phyloP scores from a whole-genome alignment of 2,329 filamentous ascomycete genomes.

The Ceratocystis papillata region DNA sequence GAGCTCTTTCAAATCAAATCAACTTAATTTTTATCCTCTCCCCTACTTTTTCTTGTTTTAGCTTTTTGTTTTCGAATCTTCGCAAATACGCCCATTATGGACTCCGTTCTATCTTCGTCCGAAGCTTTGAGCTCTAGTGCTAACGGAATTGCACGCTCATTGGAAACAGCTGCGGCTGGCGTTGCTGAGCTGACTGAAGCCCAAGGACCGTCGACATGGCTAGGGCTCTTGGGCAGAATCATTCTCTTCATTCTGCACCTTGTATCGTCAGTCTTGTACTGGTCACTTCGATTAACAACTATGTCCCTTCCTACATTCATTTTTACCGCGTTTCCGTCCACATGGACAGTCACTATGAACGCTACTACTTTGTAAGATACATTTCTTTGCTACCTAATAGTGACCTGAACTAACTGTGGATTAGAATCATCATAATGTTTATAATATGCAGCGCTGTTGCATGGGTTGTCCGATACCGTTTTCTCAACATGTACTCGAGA shows the following conservation, averaged over 20 bases:
- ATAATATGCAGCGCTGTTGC: slow-evolving; percentile 72
- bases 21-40: neutral
- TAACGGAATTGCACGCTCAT: neutral
- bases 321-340: slow-evolving; percentile 82
- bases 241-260: slow-evolving; percentile 46
- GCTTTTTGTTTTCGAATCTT: neutral
- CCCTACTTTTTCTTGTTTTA: neutral
- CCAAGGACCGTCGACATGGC: slow-evolving; percentile 41
- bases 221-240: slow-evolving; percentile 46
- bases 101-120: neutral
- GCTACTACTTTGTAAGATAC: slow-evolving; percentile 74
- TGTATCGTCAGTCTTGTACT: slow-evolving; percentile 55
- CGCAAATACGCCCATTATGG: slow-evolving; percentile 2
- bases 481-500: slow-evolving; percentile 92
- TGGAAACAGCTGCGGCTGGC: slow-evolving; percentile 20
- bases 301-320: slow-evolving; percentile 83
- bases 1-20: slow-evolving; percentile 14
- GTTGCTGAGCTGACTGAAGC: slow-evolving; percentile 18
- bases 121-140: slow-evolving; percentile 12
- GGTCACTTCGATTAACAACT: slow-evolving; percentile 71
- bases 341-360: slow-evolving; percentile 96
- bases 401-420: slow-evolving; percentile 20
- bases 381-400: neutral
- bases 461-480: slow-evolving; percentile 91
- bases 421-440: slow-evolving; percentile 63